Percentiles rank a stretch among this genome's conserved stretches.
phyloP scores from a whole-genome alignment of 306 rosid species.

The Lathyrus oleraceus region DNA sequence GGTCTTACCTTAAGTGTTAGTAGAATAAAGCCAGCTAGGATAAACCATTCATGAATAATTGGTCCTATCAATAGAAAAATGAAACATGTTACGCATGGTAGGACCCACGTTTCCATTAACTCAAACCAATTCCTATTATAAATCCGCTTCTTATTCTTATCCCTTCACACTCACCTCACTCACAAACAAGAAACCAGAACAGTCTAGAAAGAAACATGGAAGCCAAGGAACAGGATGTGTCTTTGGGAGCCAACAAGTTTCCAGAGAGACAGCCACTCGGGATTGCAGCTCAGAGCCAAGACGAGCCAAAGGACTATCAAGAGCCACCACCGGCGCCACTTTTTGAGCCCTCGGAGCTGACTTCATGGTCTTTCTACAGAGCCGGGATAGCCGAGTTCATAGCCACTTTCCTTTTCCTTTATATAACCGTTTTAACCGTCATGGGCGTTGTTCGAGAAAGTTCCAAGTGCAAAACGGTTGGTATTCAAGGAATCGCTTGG shows the following conservation, averaged over 20 bases:
- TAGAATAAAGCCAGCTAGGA: constrained; percentile 38
- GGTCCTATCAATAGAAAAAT: constrained; percentile 25
- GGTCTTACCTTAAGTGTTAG: constrained; percentile 28
- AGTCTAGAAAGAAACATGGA: constrained; percentile 16
- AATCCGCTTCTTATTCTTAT: constrained; percentile 32
- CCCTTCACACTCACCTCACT: neutral
- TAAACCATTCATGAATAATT: neutral
- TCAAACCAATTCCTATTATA: constrained; percentile 35
- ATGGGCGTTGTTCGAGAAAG: constrained; percentile 31
- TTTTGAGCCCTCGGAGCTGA: constrained; percentile 43
- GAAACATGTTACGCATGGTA: constrained; percentile 25
- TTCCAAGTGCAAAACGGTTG: constrained; percentile 33
- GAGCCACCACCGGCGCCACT: constrained; percentile 57
- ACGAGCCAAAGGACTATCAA: constrained; percentile 49
- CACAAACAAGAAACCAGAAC: neutral
- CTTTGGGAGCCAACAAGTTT: constrained; percentile 56
- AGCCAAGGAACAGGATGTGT: constrained; percentile 52
- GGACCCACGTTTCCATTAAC: constrained; percentile 39
- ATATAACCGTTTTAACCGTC: constrained; percentile 52
- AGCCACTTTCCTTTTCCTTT: constrained; percentile 52
- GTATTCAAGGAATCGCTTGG: constrained; percentile 60
- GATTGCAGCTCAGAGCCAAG: constrained; percentile 54
- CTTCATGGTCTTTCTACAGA: constrained; percentile 54
- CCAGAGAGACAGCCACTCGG: constrained; percentile 57
- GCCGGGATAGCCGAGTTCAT: constrained; percentile 57